Base-by-base conservation (phyloP, 768 basidiomycete species). In the Austroboletus eburneus region DNA sequence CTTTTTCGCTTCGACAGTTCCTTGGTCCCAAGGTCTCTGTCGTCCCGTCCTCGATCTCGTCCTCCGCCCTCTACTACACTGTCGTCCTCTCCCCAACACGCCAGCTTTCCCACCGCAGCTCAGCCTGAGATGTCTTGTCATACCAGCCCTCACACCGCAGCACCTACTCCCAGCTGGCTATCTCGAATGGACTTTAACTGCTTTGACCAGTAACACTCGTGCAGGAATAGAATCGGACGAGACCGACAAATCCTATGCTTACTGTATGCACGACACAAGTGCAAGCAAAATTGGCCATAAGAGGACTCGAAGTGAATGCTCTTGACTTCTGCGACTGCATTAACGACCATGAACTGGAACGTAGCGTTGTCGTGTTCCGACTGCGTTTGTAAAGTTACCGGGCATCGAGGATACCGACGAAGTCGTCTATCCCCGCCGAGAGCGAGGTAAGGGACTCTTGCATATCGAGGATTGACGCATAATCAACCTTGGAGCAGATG, bases 71-170 rank as follows among this genome's bases (percentile, higher is more conserved):
- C 54, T 17, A 51, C 40, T 54, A 6, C 27, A 12, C 50, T 55
- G 57, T 66, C 50, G 48, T 58, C 36, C 49, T 68, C 50, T 44
- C 56, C 56, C 18, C 54, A 43, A 21, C 24, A 27, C 41, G 39
- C 57, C 7, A 29, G 30, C 35, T 24, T 54, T 43, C 24, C 37
- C 40, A 42, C n/a, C n/a, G n/a, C 47, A 41, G 21, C 41, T 21
- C 42, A 46, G 38, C 21, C 61, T 35, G 48, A 78, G 85, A 29
- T 73, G 72, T 18, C 76, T 80, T 55, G 75, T 85, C 21, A 51
- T 84, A n/a, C 59, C 72, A 20, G 79, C 81, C 48, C 69, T 87
- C 21, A 53, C 65, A 7, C 46, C 45, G 20, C 57, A 65, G 17
- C 65, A 71, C 29, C 33, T 65, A 12, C 63, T n/a, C 62, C 47